Percentiles rank a stretch among this genome's conserved stretches.
phyloP scores from a whole-genome alignment of 768 basidiomycete genomes.

The Termitomyces sp. region DNA sequence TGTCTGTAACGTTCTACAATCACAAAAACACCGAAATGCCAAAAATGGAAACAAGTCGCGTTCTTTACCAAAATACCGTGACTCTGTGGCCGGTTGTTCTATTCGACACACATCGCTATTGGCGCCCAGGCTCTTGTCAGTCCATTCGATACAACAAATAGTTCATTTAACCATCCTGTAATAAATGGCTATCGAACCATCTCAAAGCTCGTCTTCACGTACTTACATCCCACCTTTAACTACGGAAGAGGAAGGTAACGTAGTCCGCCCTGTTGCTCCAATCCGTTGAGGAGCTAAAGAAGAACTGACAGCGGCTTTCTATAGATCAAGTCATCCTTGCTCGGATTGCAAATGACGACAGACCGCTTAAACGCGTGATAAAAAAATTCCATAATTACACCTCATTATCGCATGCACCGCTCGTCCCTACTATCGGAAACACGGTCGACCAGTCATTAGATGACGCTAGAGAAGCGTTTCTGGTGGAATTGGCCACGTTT shows the following conservation, averaged over 20 bases:
- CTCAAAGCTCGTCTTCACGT: conserved; percentile 19
- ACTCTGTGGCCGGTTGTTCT: not conserved
- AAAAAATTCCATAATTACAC: conserved; percentile 79
- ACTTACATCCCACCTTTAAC: conserved; percentile 41
- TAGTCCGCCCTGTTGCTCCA: conserved; percentile 1
- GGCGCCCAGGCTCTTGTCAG: not conserved
- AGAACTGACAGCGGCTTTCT: conserved; percentile 22
- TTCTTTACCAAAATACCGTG: not conserved
- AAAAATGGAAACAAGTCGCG: conserved; percentile 1
- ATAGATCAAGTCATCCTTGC: conserved; percentile 77
- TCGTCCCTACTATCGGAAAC: conserved; percentile 27
- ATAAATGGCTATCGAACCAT: conserved; percentile 11
- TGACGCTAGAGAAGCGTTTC: conserved; percentile 74
- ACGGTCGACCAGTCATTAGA: conserved; percentile 35
- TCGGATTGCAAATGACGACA: conserved; percentile 80
- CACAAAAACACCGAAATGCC: not conserved
- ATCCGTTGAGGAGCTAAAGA: conserved; percentile 10
- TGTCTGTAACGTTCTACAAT: not conserved
- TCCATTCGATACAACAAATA: not conserved
- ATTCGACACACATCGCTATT: not conserved
- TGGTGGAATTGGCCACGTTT: conserved; percentile 75
- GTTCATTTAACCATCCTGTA: not conserved
- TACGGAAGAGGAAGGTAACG: conserved; percentile 59
- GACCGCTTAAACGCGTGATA: conserved; percentile 69
- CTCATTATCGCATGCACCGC: conserved; percentile 46